Evolutionary conservation across 2,329 filamentous ascomycete genomes (phyloP), one percentile per base, ranked within the genome.

Genomic region (Didymella sp.): DNA sequence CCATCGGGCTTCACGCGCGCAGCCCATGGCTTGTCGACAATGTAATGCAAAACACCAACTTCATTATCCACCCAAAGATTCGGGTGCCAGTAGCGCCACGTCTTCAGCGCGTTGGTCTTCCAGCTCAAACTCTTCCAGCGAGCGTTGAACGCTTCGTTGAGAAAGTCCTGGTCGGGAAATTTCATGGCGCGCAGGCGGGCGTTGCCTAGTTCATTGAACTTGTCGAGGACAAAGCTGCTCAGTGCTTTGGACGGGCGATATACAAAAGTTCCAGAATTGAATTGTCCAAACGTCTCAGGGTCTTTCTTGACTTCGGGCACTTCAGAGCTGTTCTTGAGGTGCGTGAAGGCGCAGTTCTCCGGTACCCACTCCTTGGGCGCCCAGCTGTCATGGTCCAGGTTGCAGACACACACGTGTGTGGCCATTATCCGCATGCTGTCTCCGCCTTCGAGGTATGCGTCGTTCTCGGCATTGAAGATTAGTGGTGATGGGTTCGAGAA

Each of bases 1-100:
- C 79, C 79, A 56, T 81, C 77, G 19, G 67, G 63, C 17, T 69
- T 69, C 3, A 81, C 72, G 17, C 78, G 73, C 47, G 72, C 75
- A 33, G 78, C 76, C 83, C 82, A 85, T 13, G 82, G 83, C 71
- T 85, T 85, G 60, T 84, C 82, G 6, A 84, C 81, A 52, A 85
- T 83, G 51, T 84, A 85, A 62, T 84, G 82, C 46, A 84, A 55
- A 7, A 79, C 78, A 0, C 78, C 72, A 4, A 84, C 78, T 25
- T 79, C 75, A 2, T 77, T 76, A 56, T 84, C 82, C 4, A 74
- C 70, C 82, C 82, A 84, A 21, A 84, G 78, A 31, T 79, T 76
- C 5, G 70, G 52, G 62, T 84, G 82, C 80, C 81, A 82, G 64
- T 84, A 83, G 30, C 78, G 71, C 77, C 80, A 81, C 11, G 82